Evolutionary conservation across 495 filamentous ascomycete genomes (phyloP), one percentile per base, ranked within the genome.

Genomic region (Aspergillus steynii): DNA sequence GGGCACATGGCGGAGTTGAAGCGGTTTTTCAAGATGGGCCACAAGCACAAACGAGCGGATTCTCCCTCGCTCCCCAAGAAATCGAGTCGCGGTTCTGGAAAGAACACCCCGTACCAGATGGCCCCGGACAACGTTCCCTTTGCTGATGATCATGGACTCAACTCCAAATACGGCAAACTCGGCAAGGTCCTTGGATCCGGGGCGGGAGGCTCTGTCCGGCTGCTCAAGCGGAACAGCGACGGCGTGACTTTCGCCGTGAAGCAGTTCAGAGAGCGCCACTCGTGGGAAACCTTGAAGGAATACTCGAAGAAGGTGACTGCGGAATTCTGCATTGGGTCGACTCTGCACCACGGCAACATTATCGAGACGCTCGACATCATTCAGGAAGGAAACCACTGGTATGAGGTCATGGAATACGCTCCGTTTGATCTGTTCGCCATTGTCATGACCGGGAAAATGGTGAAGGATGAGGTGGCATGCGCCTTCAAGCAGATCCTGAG

Each of bases 251-350:
- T 99, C 76, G 95, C 95, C 2, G 96, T 97, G 31, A 99, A 99
- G 72, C 93, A 99, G 68, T 98, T 99, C 70, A 83, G 95, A 34
- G 87, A 94, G 55, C 86, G 93, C 37, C 94, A 99, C 77, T 86
- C 89, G 4, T 97, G 97, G 75, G 95, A 99, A 72, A 90, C 88
- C 4, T 86, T 95, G 75, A 90, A 89, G 62, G 96, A 98, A 62
- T 99, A 99, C 62, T 90, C 91, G 61, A 99, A 99, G 77, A 99
- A 99, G 68, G 88, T 99, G 56, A 99, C 96, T n/a, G 95, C 95
- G 2, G 95, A 99, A 72, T 99, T 98, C 74, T 99, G 95, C 74
- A 93, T 99, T 68, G 95, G 95, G 9, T 97, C 94, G 3, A 96
- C 96, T 28, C 77, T 99, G 47, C 95, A 98, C 68, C 95, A 99